Evolutionary conservation across 2,329 filamentous ascomycete genomes (phyloP).

Genomic region (Trichoderma semiorbis): DNA sequence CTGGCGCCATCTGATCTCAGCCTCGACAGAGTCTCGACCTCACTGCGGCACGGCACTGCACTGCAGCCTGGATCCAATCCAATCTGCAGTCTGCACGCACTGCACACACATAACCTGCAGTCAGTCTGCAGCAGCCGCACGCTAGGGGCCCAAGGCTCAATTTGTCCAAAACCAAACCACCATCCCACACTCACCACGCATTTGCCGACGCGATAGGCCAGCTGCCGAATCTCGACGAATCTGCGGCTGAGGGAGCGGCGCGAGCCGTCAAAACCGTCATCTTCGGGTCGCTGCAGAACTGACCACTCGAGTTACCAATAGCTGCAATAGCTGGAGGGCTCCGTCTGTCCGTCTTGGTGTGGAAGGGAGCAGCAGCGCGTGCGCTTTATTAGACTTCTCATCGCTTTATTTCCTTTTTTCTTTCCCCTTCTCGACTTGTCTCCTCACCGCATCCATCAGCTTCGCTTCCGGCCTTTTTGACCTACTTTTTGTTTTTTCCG

Average conservation of each 20-base stretch:
- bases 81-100: background rate
- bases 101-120: background rate
- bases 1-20: background rate
- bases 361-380: background rate
- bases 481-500: background rate
- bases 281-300: background rate
- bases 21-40: background rate
- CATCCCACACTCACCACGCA: background rate
- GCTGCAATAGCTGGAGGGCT: too few species aligned
- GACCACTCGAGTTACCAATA: background rate
- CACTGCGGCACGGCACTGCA: background rate
- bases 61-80: background rate
- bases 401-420: background rate
- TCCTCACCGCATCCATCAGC: conserved; percentile 4
- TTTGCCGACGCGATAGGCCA: background rate
- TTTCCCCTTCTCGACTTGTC: background rate
- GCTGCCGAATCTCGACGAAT: background rate
- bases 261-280: conserved; percentile 7
- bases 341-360: background rate
- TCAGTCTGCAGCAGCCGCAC: background rate
- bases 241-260: conserved; percentile 7
- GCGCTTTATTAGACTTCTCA: background rate
- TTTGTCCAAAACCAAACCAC: background rate
- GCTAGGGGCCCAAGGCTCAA: background rate
- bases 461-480: conserved; percentile 5